Evolutionary conservation across 2,329 filamentous ascomycete species (phyloP), one percentile per base, ranked within the genome.

Genomic region (Nemania serpens): DNA sequence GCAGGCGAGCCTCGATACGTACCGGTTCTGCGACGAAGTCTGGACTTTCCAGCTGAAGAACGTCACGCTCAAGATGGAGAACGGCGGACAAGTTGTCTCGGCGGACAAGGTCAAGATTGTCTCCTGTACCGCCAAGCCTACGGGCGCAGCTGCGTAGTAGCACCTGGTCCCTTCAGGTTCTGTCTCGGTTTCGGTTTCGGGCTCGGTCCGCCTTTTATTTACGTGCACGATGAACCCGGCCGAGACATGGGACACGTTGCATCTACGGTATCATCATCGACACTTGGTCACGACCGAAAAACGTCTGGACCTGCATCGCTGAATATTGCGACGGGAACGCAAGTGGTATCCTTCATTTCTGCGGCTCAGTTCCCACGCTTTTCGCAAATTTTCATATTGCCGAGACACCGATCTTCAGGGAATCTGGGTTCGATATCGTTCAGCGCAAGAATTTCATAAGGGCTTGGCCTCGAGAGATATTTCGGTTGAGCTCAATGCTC

Each of bases 41-140:
- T 99, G 95, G 95, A 99, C 95, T 1, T 99, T 99, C 77, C 85
- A 99, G 60, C 96, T 99, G 78, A 97, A 97, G 79, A 95, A 98
- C 68, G 93, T 98, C 58, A 93, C 89, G n/a, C 98, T 99, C 81
- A 99, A 99, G 80, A 89, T 98, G 80, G 94, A 98, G 70, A 91
- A 90, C 54, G 84, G 83, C 68, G 86, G 85, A 58, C 85, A 88
- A 63, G 85, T 86, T 0, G 87, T 98, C 13, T 80, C 85, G 39
- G 93, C 93, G 18, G 94, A 97, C 74, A 94, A 93, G 76, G 91
- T 99, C 77, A 98, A 98, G 87, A 99, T 99, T 69, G 95, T 99
- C 51, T 96, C 91, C 78, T 98, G 94, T 78, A 97, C 96, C 73
- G 93, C 93, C 68, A 97, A 97, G 83, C 72, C 72, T 1, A 68